Percentiles rank a stretch among this genome's conserved stretches.
phyloP scores from a whole-genome alignment of 345 rosid genomes.

The Camelina laxa region DNA sequence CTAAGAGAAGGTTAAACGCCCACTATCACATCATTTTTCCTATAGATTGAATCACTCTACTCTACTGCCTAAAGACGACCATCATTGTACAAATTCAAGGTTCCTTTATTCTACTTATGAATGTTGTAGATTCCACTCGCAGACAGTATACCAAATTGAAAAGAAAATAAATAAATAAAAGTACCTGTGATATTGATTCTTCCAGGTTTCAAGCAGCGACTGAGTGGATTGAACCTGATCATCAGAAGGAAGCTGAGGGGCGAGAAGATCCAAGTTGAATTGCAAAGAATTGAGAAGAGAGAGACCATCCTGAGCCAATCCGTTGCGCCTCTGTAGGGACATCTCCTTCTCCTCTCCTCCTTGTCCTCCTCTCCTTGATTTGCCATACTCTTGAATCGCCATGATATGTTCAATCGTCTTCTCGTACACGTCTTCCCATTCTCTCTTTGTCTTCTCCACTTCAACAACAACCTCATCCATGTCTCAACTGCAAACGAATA shows the following conservation, averaged over 20 bases:
- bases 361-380: slow-evolving; percentile 45
- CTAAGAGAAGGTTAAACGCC: background rate
- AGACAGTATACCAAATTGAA: background rate
- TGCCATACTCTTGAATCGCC: slow-evolving; percentile 71
- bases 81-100: background rate
- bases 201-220: slow-evolving; percentile 74
- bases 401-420: slow-evolving; percentile 58
- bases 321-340: slow-evolving; percentile 79
- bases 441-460: slow-evolving; percentile 86
- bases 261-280: slow-evolving; percentile 81
- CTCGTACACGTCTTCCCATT: slow-evolving; percentile 73
- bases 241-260: slow-evolving; percentile 76
- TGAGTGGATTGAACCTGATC: slow-evolving; percentile 64
- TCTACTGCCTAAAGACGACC: slow-evolving; percentile 2
- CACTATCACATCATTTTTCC: background rate
- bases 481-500: background rate
- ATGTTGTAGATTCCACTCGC: background rate
- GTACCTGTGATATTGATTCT: slow-evolving; percentile 60
- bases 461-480: slow-evolving; percentile 88
- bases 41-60: background rate
- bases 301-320: slow-evolving; percentile 74
- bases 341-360: slow-evolving; percentile 51
- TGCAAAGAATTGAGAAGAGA: slow-evolving; percentile 76
- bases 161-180: background rate
- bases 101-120: background rate